Evolutionary conservation across 2,329 filamentous ascomycete species (phyloP).

Genomic region (Colletotrichum filicis): DNA sequence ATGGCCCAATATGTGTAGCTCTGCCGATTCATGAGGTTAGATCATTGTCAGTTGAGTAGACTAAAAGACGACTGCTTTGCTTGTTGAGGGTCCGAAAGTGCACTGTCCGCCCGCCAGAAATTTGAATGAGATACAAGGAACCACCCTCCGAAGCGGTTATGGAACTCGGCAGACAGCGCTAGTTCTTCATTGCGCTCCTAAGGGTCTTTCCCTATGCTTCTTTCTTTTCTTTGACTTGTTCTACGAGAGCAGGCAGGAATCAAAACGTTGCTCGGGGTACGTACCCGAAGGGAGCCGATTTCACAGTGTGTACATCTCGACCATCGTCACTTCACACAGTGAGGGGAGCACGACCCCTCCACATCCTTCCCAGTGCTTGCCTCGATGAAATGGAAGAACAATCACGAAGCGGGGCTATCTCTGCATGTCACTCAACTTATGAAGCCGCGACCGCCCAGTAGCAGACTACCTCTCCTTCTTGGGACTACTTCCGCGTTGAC

Average conservation of each 20-base stretch:
- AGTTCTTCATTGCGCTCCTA: no score
- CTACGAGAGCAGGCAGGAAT: background rate
- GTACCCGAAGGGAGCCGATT: background rate
- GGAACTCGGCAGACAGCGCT: no score
- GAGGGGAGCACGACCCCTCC: background rate
- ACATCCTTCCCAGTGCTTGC: background rate
- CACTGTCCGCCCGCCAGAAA: no score
- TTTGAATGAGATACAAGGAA: no score
- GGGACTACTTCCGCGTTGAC: background rate
- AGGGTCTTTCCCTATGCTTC: accelerated
- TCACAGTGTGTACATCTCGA: background rate
- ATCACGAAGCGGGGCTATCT: background rate
- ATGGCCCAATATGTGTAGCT: no score
- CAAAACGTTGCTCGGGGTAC: background rate
- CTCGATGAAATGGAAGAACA: background rate
- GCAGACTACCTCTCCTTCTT: background rate
- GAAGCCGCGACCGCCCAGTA: background rate
- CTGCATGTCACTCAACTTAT: background rate
- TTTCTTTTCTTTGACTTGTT: background rate
- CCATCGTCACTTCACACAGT: background rate
- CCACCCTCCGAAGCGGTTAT: no score
- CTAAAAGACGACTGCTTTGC: no score
- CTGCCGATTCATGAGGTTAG: no score
- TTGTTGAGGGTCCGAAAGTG: no score
- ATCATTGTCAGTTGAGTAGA: no score